Conservation (phyloP, 2,329 filamentous ascomycete species). For the Ophiostoma australiae region DNA sequence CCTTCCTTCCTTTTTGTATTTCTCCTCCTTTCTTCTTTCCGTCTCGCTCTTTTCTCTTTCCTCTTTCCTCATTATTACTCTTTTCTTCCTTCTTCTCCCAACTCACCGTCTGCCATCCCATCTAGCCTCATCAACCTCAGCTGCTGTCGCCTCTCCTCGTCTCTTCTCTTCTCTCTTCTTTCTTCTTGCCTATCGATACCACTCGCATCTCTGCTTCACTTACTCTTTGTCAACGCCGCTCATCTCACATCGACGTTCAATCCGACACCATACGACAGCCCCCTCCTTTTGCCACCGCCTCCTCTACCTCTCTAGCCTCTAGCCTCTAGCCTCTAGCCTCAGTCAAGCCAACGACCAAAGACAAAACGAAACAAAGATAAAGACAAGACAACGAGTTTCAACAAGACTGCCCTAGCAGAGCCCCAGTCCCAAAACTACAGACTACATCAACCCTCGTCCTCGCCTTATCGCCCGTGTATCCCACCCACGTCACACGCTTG, state of each 20-base stretch:
- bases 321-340: background rate
- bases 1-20: background rate
- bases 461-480: background rate
- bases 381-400: background rate
- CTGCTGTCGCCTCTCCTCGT: background rate
- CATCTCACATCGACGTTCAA: background rate
- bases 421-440: background rate
- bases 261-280: background rate
- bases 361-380: background rate
- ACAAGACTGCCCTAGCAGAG: background rate
- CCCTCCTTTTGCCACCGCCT: constrained; percentile 5
- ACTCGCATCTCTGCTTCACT: background rate
- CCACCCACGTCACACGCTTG: background rate
- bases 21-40: background rate
- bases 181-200: background rate
- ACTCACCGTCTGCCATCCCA: background rate
- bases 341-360: background rate
- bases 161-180: background rate
- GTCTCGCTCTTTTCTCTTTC: background rate
- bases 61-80: background rate
- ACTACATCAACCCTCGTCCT: background rate
- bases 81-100: background rate
- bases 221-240: background rate
- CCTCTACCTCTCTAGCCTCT: background rate
- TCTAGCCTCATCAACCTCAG: background rate